Conservation (phyloP, 805 yeast genomes). For the Candida silvicultrix region DNA sequence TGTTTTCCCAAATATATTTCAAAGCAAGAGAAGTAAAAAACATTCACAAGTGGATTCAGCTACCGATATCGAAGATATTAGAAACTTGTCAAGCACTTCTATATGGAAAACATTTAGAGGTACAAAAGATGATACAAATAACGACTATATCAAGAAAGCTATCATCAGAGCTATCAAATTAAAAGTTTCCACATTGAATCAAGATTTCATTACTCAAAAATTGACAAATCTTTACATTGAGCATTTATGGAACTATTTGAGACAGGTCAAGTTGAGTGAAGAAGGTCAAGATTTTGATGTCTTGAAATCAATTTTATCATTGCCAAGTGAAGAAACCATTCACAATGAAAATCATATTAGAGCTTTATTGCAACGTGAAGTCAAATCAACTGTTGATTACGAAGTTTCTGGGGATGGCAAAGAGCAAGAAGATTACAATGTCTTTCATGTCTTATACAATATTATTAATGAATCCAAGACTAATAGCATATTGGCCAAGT, state of each 20-base stretch:
- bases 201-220: slow-evolving; percentile 16
- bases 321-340: slow-evolving; percentile 20
- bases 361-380: slow-evolving; percentile 12
- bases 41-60: not conserved
- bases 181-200: slow-evolving; percentile 12
- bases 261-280: slow-evolving; percentile 14
- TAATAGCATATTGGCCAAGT: slow-evolving; percentile 15
- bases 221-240: slow-evolving; percentile 17
- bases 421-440: slow-evolving; percentile 5
- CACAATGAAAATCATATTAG: slow-evolving; percentile 19
- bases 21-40: slow-evolving; percentile 4
- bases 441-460: slow-evolving; percentile 11
- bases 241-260: slow-evolving; percentile 22
- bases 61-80: slow-evolving; percentile 14
- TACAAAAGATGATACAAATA: slow-evolving; percentile 10
- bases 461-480: slow-evolving; percentile 18
- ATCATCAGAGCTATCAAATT: slow-evolving; percentile 20
- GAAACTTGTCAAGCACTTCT: slow-evolving; percentile 12
- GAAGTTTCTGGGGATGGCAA: slow-evolving; percentile 13
- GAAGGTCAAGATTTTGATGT: slow-evolving; percentile 15
- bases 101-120: slow-evolving; percentile 12
- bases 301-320: slow-evolving; percentile 21
- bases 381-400: not conserved
- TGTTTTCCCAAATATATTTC: slow-evolving; percentile 15
- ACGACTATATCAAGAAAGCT: slow-evolving; percentile 18